Evolutionary conservation across 441 rosid species (phyloP), one percentile per base, ranked within the genome.

Genomic region (Biscutella laevigata): DNA sequence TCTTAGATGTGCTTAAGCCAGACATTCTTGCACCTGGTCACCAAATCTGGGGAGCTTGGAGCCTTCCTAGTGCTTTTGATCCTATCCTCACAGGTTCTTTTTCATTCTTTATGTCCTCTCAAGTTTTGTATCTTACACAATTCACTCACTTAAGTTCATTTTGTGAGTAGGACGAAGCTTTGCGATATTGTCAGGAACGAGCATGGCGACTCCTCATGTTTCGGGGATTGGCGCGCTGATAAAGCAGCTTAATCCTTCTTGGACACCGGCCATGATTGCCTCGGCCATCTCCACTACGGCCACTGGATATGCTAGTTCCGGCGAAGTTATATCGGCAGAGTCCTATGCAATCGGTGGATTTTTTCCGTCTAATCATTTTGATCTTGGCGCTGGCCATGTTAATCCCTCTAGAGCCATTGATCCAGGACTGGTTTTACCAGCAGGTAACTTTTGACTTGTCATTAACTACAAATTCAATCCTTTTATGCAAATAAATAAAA

Each of bases 141-240:
- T 32, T 2, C 12, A 9, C 7, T 24, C 17, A 29, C 19, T 30
- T 8, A 9, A 12, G 26, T 12, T 52, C 35, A 17, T 24, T 24
- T 38, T 13, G 5, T 21, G 42, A 6, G 27, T 34, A 90, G 98
- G 96, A 32, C 44, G 73, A 36, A 77, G 48, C 42, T 92, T 80
- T 53, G 96, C 96, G 0, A 56, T 92, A 38, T 33, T 85, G 41
- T 92, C 98, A 0, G 98, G 96, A 26, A 85, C 96, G 2, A 92
- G 98, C 73, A 88, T 88, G 98, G 96, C 96, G 0, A 64, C 95
- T 17, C 95, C 96, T 53, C 98, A 92, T 45, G 53, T 80, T 4
- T 86, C 39, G 0, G 98, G 98, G 52, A 74, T 82, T 22, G 81
- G 84, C 3, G 98, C 89, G 2, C 65, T 88, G 2, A 75, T 86